Conservation (phyloP, 108 stramenopile species). For the Seminavis robusta region DNA sequence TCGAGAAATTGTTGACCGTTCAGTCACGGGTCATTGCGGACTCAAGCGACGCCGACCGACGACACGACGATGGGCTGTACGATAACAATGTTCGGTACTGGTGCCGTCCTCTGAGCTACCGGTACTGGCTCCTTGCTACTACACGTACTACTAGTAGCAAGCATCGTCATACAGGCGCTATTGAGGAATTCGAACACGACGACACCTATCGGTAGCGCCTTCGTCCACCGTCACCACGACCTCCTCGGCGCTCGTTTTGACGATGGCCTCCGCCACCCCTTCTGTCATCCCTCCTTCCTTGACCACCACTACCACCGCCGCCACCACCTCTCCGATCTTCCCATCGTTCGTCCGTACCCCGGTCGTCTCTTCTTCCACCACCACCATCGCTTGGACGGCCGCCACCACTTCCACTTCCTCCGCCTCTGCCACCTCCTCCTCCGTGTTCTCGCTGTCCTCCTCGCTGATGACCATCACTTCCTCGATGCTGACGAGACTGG, state of each 20-base stretch:
- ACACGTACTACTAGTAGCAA: too few species aligned
- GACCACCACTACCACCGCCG: background rate
- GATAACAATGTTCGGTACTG: too few species aligned
- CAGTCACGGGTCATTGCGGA: too few species aligned
- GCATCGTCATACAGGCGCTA: too few species aligned
- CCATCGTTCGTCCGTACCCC: conserved; percentile 3
- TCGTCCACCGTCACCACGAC: conserved; percentile 4
- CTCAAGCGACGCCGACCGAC: too few species aligned
- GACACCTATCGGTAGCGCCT: too few species aligned
- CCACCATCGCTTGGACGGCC: background rate
- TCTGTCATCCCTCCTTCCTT: background rate
- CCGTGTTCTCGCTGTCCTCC: conserved; percentile 10
- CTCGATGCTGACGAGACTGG: too few species aligned
- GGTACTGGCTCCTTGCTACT: too few species aligned
- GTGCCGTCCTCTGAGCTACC: too few species aligned
- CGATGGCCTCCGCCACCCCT: conserved; percentile 11
- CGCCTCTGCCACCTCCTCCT: conserved; percentile 2
- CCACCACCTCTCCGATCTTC: conserved; percentile 17
- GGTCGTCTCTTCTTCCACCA: conserved; percentile 2
- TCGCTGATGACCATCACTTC: background rate
- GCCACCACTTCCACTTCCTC: background rate
- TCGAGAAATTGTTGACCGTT: too few species aligned
- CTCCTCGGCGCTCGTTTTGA: conserved; percentile 2
- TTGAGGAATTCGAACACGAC: too few species aligned
- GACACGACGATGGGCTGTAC: too few species aligned